phyloP scores from a whole-genome alignment of 1,284 basidiomycete genomes.

The Microbotryomycetes sp. region DNA sequence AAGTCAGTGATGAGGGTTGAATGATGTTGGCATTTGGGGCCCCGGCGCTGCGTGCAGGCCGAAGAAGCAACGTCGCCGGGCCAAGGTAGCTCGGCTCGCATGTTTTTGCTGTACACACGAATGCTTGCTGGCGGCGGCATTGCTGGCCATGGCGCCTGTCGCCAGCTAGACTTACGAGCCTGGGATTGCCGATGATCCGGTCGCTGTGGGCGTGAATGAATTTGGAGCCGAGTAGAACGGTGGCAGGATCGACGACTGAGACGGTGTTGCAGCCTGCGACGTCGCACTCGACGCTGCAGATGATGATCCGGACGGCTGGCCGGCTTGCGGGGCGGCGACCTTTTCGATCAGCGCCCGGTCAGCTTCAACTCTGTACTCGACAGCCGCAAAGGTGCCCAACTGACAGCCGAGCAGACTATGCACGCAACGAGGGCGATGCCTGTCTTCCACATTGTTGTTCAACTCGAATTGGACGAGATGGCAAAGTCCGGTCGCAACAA shows the following conservation, averaged over 20 bases:
- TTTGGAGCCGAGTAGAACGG: slow-evolving; percentile 11
- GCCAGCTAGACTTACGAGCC: slow-evolving; percentile 10
- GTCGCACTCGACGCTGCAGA: not conserved
- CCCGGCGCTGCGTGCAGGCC: too few species aligned
- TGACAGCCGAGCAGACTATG: not conserved
- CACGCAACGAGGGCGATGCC: not conserved
- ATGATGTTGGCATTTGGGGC: too few species aligned
- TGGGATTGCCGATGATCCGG: not conserved
- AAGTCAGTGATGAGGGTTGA: too few species aligned
- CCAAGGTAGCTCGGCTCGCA: too few species aligned
- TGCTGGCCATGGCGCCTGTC: too few species aligned
- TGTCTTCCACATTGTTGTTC: too few species aligned
- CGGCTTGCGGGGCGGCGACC: not conserved
- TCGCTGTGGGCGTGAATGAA: slow-evolving; percentile 7
- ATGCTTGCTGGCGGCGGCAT: too few species aligned
- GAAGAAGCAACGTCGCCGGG: too few species aligned
- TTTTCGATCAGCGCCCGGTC: too few species aligned
- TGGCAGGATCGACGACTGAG: not conserved
- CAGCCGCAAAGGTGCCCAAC: not conserved
- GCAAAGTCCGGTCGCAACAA: too few species aligned
- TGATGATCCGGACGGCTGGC: not conserved
- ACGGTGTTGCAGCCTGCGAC: not conserved
- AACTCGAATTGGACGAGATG: too few species aligned
- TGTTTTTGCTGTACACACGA: too few species aligned
- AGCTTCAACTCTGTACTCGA: not conserved